Conservation (phyloP, 2,329 filamentous ascomycete genomes). For the Cercospora berteroae region DNA sequence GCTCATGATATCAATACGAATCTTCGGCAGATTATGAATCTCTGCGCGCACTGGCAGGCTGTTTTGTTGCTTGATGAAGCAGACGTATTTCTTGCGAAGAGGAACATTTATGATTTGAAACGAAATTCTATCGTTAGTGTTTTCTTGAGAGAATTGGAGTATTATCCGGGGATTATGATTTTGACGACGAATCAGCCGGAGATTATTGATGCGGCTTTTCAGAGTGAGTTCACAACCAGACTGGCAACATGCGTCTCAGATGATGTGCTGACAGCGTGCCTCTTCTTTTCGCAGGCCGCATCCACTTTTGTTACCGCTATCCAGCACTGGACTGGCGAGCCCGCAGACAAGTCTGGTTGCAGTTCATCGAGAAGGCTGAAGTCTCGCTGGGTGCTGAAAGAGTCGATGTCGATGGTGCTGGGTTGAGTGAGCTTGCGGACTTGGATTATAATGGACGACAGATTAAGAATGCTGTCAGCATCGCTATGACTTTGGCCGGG, state of each 20-base stretch:
- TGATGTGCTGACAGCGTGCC: neutral
- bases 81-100: conserved; percentile 46
- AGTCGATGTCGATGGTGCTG: neutral
- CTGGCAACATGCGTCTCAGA: neutral
- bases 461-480: conserved; percentile 16
- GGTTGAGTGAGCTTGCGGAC: neutral
- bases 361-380: conserved; percentile 5
- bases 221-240: neutral
- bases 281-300: conserved; percentile 51
- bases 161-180: conserved; percentile 77
- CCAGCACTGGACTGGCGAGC: conserved; percentile 54
- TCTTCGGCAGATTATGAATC: conserved; percentile 16
- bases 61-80: conserved; percentile 43
- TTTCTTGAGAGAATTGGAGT: conserved; percentile 78
- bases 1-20: conserved; percentile 21
- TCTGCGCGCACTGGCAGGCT: conserved; percentile 24
- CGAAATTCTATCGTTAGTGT: conserved; percentile 80
- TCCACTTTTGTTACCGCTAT: conserved; percentile 78
- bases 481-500: conserved; percentile 10
- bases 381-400: neutral
- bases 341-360: conserved; percentile 1
- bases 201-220: neutral
- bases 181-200: conserved; percentile 15
- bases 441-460: conserved; percentile 15
- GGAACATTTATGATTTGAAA: conserved; percentile 77